Evolutionary conservation across 2,329 filamentous ascomycete species (phyloP).

Genomic region (Chrysoporthe deuterocubensis): DNA sequence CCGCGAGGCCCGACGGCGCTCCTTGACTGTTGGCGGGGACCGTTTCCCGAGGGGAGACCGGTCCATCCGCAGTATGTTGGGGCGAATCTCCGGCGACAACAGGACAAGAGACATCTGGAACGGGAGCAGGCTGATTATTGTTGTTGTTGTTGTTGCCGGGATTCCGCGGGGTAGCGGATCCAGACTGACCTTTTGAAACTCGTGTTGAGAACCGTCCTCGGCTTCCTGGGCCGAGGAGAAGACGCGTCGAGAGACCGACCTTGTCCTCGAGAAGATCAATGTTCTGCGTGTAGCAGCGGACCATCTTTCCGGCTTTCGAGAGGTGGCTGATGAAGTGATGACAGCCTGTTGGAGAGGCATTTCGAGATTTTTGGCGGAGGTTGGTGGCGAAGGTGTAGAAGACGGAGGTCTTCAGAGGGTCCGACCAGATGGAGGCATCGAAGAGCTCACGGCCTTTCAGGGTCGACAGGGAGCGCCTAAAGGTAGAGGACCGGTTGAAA

Average conservation of each 20-base stretch:
- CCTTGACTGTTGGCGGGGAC: background rate
- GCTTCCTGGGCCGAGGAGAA: slow-evolving; percentile 65
- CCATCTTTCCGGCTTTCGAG: slow-evolving; percentile 68
- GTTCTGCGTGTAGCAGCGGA: slow-evolving; percentile 76
- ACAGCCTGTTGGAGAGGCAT: slow-evolving; percentile 66
- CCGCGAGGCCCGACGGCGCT: background rate
- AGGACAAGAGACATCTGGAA: background rate
- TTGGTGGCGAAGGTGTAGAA: slow-evolving; percentile 76
- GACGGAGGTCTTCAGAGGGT: slow-evolving; percentile 68
- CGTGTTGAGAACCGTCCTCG: slow-evolving; percentile 59
- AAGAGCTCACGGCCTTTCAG: slow-evolving; percentile 75
- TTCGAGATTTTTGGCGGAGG: slow-evolving; percentile 64
- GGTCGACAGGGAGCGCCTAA: slow-evolving; percentile 51
- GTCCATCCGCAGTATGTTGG: background rate
- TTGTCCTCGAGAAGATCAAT: slow-evolving; percentile 76
- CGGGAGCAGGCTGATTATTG: background rate
- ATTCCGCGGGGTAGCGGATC: slow-evolving; percentile 1
- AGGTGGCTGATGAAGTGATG: slow-evolving; percentile 72
- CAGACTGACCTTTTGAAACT: slow-evolving; percentile 23
- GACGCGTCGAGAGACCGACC: slow-evolving; percentile 67
- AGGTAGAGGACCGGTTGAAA: slow-evolving; percentile 38
- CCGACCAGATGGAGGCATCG: slow-evolving; percentile 71
- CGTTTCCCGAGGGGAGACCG: background rate
- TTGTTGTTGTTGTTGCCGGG: background rate
- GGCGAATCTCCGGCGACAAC: background rate